These are phyloP conservation scores for Claviceps africana DNA, from an alignment of 2,329 filamentous ascomycete species.

Conservation along the genomic window DNA sequence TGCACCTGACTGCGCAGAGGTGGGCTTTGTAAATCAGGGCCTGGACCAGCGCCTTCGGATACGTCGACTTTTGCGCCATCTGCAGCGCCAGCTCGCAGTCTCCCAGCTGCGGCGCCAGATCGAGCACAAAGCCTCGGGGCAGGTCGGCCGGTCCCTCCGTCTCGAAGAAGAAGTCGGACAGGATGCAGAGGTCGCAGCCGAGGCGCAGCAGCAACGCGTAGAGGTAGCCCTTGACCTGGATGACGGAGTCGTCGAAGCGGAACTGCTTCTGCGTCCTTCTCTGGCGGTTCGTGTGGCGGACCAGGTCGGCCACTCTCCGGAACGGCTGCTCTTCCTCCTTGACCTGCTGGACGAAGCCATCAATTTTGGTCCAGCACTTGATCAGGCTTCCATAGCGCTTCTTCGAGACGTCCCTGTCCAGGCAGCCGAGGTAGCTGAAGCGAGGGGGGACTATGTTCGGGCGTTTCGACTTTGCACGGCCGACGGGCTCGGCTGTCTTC, in stretches of 20 bases:
- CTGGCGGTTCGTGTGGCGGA: constrained; percentile 24
- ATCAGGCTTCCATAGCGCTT: neutral
- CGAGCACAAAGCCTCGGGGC: constrained; percentile 9
- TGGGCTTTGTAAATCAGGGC: constrained; percentile 35
- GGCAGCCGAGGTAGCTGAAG: neutral
- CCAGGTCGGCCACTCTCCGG: constrained; percentile 30
- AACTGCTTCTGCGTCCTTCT: constrained; percentile 14
- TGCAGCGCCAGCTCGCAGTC: constrained; percentile 28
- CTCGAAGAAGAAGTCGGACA: constrained; percentile 24
- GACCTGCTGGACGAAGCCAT: constrained; percentile 15
- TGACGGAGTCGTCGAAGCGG: constrained; percentile 19
- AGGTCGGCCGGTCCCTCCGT: constrained; percentile 3
- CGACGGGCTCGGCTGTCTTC: neutral
- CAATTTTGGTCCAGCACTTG: constrained; percentile 6
- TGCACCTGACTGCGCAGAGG: constrained; percentile 16
- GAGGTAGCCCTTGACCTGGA: constrained; percentile 24
- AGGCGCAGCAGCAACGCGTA: constrained; percentile 30
- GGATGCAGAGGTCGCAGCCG: constrained; percentile 32
- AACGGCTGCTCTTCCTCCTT: constrained; percentile 34
- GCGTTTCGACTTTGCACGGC: neutral
- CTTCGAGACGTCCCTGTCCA: neutral
- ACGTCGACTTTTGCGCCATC: constrained; percentile 19
- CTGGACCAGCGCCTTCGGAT: constrained; percentile 32
- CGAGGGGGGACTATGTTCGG: neutral
- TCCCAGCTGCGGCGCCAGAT: constrained; percentile 18